Evolutionary conservation across 306 rosid genomes (phyloP).

Genomic region (Cyamopsis tetragonoloba): DNA sequence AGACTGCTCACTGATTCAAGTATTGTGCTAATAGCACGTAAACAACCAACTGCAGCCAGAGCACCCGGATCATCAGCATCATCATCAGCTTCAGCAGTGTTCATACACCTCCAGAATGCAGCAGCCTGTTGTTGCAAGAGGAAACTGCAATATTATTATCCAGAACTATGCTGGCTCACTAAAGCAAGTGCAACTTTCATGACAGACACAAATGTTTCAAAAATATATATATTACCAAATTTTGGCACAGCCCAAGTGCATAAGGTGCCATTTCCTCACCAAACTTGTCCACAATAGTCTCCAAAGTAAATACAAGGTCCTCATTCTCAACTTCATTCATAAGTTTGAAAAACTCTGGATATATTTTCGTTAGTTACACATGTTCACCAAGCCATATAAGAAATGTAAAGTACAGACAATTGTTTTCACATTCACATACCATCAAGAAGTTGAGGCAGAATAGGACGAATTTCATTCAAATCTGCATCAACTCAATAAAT

Average conservation of each 20-base stretch:
- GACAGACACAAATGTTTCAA: background rate
- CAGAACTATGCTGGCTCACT: background rate
- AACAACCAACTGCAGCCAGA: slow-evolving; percentile 91
- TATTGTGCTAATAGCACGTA: slow-evolving; percentile 93
- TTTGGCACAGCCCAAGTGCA: slow-evolving; percentile 90
- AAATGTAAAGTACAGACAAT: background rate
- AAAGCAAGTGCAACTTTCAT: background rate
- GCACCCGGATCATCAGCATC: slow-evolving; percentile 94
- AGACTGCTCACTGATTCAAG: slow-evolving; percentile 98
- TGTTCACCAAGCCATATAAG: slow-evolving; percentile 19
- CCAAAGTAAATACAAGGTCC: slow-evolving; percentile 94
- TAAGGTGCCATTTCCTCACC: slow-evolving; percentile 99
- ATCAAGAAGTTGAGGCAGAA: slow-evolving; percentile 90
- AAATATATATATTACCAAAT: slow-evolving; percentile 57
- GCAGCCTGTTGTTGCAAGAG: slow-evolving; percentile 48
- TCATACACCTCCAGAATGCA: slow-evolving; percentile 97
- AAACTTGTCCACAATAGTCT: slow-evolving; percentile 94
- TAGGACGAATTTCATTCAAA: slow-evolving; percentile 85
- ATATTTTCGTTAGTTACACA: slow-evolving; percentile 1
- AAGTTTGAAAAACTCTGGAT: slow-evolving; percentile 90
- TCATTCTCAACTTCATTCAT: slow-evolving; percentile 98
- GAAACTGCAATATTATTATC: background rate
- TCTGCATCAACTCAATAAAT: slow-evolving; percentile 45
- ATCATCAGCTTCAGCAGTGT: slow-evolving; percentile 85
- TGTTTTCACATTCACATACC: slow-evolving; percentile 50